Evolutionary conservation across 495 filamentous ascomycete species (phyloP), one percentile per base, ranked within the genome.

Genomic region (Talaromyces ruber): DNA sequence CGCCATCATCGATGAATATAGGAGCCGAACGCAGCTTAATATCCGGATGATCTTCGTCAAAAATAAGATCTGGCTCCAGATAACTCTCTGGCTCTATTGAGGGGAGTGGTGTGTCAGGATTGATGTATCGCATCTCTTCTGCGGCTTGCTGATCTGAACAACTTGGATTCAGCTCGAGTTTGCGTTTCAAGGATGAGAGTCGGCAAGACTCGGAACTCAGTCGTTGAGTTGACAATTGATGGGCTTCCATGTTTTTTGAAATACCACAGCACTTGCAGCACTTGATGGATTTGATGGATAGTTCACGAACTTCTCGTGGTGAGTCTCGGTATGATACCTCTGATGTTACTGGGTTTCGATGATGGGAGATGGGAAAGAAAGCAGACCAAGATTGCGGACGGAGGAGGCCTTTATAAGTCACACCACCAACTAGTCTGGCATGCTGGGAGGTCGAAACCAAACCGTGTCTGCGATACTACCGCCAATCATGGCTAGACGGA

Each of bases 401-500:
- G n/a, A n/a, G n/a, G n/a, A n/a, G n/a, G n/a, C n/a, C n/a, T n/a
- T n/a, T n/a, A n/a, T n/a, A n/a, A n/a, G 28, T 29, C 34, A 37
- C 4, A 29, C 28, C 28, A 29, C 28, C 28, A 29, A 29, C 28
- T 29, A 56, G 53, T 28, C 22, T 54, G 51, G 51, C 51, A 54
- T 28, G 4, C 51, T 54, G 21, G 51, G 51, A 54, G 12, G 51
- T 21, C 24, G 51, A 54, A 54, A 54, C 28, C 28, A 51, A 51
- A 25, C 39, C 39, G 39, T 45, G 51, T 28, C 51, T 54, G 51
- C 24, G 51, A 54, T 54, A 21, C 51, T 54, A 54, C 51, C 51
- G 22, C 51, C 51, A 54, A 54, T 54, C 51, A 54, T 54, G 51
- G 22, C 51, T 54, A 54, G 51, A 54, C 51, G 51, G 51, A 54